These are phyloP conservation scores for Sclerotinia trifoliorum DNA, from an alignment of 2,329 filamentous ascomycete species.

Conservation along the genomic window DNA sequence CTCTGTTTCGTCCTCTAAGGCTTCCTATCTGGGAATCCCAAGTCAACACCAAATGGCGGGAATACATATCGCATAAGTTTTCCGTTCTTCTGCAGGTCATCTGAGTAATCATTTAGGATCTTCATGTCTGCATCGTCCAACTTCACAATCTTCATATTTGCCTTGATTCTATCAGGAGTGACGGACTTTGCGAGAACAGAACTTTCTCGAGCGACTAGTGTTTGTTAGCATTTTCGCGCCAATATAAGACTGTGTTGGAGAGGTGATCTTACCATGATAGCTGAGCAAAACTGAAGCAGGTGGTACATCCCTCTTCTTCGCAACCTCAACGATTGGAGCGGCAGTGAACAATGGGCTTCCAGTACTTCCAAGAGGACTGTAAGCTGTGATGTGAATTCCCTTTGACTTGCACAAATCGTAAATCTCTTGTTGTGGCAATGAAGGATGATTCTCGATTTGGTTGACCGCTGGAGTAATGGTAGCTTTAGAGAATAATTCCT, in stretches of 20 bases:
- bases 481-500: constrained; percentile 43
- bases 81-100: constrained; percentile 47
- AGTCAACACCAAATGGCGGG: constrained; percentile 65
- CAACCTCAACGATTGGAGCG: constrained; percentile 59
- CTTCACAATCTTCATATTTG: constrained; percentile 66
- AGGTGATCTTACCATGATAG: constrained; percentile 61
- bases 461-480: constrained; percentile 54
- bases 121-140: constrained; percentile 63
- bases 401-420: constrained; percentile 50
- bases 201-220: constrained; percentile 62
- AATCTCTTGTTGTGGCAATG: constrained; percentile 53
- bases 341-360: constrained; percentile 53
- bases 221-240: neutral
- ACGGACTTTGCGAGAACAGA: constrained; percentile 75
- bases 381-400: constrained; percentile 53
- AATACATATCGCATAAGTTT: constrained; percentile 64
- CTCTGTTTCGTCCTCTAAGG: neutral
- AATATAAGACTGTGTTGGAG: constrained; percentile 12
- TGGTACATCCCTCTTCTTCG: constrained; percentile 60
- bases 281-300: constrained; percentile 66
- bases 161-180: constrained; percentile 64
- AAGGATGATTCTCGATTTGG: constrained; percentile 61
- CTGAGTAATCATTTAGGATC: constrained; percentile 54
- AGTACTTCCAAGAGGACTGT: constrained; percentile 45
- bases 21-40: constrained; percentile 64